Evolutionary conservation across 1,284 basidiomycete species (phyloP).

Genomic region (Mycosarcoma maydis): DNA sequence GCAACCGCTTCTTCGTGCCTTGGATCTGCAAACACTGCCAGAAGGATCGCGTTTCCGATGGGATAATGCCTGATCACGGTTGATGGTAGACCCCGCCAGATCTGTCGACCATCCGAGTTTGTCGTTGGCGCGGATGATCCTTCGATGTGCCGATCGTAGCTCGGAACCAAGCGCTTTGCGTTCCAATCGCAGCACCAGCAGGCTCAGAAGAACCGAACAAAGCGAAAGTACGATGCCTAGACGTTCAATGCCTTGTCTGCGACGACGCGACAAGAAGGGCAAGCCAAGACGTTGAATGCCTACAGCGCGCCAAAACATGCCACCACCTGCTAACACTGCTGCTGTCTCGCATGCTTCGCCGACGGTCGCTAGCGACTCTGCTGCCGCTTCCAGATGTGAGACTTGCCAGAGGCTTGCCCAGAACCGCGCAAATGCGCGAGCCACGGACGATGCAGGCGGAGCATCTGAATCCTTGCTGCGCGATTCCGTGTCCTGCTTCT

Average conservation of each 20-base stretch:
- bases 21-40: background rate
- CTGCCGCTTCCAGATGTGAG: constrained; percentile 8
- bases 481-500: background rate
- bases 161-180: constrained; percentile 18
- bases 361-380: constrained; percentile 22
- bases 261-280: constrained; percentile 33
- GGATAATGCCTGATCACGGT: constrained; percentile 19
- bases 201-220: constrained; percentile 31
- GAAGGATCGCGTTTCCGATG: constrained; percentile 29
- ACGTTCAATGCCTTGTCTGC: constrained; percentile 51
- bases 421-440: background rate
- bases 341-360: constrained; percentile 55
- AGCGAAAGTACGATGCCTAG: constrained; percentile 51
- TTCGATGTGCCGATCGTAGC: constrained; percentile 27
- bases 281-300: constrained; percentile 37
- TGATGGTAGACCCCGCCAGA: constrained; percentile 21
- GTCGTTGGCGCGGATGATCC: constrained; percentile 43
- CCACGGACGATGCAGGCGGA: background rate
- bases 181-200: constrained; percentile 22
- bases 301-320: constrained; percentile 55
- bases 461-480: background rate
- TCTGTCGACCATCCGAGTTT: constrained; percentile 39
- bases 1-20: background rate
- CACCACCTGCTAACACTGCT: constrained; percentile 45
- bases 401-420: constrained; percentile 7